A percentile compares a stretch with the other conserved stretches of the same genome.
These are phyloP conservation scores for Tolypocladium ophioglossoides DNA, from an alignment of 2,329 filamentous ascomycete species.

Conservation along the genomic window DNA sequence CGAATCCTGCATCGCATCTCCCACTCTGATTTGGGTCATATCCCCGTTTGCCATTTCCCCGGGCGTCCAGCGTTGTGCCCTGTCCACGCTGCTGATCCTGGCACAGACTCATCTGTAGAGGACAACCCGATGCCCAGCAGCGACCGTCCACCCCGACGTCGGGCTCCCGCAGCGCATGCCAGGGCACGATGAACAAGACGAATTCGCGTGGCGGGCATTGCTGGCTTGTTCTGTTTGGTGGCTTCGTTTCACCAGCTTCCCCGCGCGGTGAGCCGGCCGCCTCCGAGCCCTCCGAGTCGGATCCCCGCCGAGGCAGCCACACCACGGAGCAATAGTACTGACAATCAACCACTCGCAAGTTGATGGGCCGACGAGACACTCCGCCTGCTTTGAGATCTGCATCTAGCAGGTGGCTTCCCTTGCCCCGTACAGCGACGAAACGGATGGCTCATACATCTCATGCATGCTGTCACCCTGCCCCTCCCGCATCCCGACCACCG, in stretches of 20 bases:
- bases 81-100: not conserved
- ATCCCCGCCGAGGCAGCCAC: not conserved
- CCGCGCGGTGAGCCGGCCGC: not conserved
- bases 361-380: not conserved
- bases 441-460: not conserved
- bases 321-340: no score
- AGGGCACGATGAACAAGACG: not conserved
- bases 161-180: no score
- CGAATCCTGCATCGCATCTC: no score
- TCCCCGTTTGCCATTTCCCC: not conserved
- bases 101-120: not conserved
- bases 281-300: not conserved
- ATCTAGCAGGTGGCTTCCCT: not conserved
- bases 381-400: not conserved
- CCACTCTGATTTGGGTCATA: not conserved
- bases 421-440: not conserved
- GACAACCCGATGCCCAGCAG: not conserved
- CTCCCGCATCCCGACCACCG: not conserved
- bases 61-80: not conserved
- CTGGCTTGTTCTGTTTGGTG: not conserved
- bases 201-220: not conserved
- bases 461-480: not conserved
- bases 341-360: not conserved
- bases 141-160: not conserved
- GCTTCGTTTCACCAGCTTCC: not conserved